Conservation (phyloP, 2,329 filamentous ascomycete genomes). For the Sporothrix brunneoviolacea region DNA sequence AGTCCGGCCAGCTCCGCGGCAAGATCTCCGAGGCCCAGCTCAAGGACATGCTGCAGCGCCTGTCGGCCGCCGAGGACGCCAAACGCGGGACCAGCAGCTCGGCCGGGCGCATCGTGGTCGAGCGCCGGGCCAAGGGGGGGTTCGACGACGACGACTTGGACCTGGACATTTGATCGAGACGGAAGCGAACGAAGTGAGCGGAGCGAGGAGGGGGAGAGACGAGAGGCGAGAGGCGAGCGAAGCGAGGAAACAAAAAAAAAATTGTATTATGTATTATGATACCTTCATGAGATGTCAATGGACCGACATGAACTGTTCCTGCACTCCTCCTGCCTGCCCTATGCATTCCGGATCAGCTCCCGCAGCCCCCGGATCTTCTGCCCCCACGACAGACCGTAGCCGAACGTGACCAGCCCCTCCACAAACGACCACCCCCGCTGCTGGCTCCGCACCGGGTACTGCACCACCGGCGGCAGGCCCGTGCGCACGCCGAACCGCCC, state of each 20-base stretch:
- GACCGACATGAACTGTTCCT: neutral
- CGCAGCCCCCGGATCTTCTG: slow-evolving; percentile 14
- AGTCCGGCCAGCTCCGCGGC: slow-evolving; percentile 73
- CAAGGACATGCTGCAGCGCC: slow-evolving; percentile 81
- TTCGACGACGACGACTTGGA: slow-evolving; percentile 77
- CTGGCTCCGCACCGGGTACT: slow-evolving; percentile 70
- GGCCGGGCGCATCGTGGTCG: slow-evolving; percentile 82
- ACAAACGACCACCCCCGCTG: slow-evolving; percentile 59
- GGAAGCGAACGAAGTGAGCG: neutral
- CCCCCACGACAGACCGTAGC: slow-evolving; percentile 41
- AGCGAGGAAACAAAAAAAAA: neutral
- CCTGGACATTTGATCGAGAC: slow-evolving; percentile 13
- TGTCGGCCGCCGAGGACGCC: slow-evolving; percentile 77
- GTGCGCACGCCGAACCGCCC: slow-evolving; percentile 60
- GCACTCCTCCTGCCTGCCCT: neutral
- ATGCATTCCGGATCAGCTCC: slow-evolving; percentile 16
- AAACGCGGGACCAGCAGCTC: slow-evolving; percentile 37
- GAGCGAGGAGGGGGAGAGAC: neutral
- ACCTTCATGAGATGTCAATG: too few species aligned
- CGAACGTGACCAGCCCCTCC: slow-evolving; percentile 53
- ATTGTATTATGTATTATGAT: neutral
- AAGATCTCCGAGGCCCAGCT: slow-evolving; percentile 92
- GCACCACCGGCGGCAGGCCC: slow-evolving; percentile 69
- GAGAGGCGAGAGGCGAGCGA: neutral
- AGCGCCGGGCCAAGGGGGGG: slow-evolving; percentile 65